Base-by-base conservation (phyloP, 2,329 filamentous ascomycete species). In the Penicillium rolfsii region DNA sequence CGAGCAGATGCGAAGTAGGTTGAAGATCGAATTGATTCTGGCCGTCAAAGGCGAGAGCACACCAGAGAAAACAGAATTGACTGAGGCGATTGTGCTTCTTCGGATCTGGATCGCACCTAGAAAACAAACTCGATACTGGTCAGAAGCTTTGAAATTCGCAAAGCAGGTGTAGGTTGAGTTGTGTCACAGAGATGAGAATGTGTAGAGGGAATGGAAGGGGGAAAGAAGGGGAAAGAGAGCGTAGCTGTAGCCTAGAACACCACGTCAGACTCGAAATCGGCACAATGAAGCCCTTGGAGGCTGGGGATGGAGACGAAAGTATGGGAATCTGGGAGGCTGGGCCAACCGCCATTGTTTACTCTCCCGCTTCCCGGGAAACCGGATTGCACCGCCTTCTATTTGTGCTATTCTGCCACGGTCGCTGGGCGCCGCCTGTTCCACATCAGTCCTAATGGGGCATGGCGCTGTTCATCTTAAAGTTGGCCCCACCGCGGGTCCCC, bases 261-360 rank as follows among this genome's bases (percentile, higher is more conserved):
- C 62, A 66, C 57, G 67, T 70, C 65, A 70, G 55, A 49, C 57
- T 66, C 55, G 49, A 61, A 59, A 60, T 57, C 55, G 52, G 33
- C 52, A 16, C 30, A 38, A 50, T 58, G 54, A 55, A 59, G 58
- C 46, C 40, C 53, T 55, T 67, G 75, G 75, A 75, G 76, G 75
- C 75, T 78, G 76, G 76, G 66, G 58, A 66, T 70, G 66, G 63
- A 64, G 63, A 64, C 61, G 55, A 30, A 55, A 62, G 66, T 68
- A 70, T 68, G 62, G 58, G 63, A 72, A 71, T 70, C 36, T 61
- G 61, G 71, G 76, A 76, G 77, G 76, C 75, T 79, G 77, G 77
- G 74, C 74, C 73, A 78, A 74, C 71, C 62, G 64, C 55, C 64
- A 61, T 75, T 79, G 76, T 79, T 79, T 78, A 79, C 76, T 43